Evolutionary conservation across 352 stramenopile genomes (phyloP).

Genomic region (Globisporangium acanthophoron): DNA sequence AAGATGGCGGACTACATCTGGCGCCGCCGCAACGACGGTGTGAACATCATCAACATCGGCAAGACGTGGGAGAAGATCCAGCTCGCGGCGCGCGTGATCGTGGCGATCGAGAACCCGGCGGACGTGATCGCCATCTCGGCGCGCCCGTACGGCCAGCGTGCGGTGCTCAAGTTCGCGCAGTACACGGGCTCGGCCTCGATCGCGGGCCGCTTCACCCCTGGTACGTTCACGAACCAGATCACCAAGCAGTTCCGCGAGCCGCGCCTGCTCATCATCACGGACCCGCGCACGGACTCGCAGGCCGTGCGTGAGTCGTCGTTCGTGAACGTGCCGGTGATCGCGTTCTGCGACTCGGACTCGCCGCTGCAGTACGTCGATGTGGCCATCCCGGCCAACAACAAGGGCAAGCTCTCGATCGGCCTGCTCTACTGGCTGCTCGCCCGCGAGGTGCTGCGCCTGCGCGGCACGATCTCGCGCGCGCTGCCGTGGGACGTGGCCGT

Average conservation of each 20-base stretch:
- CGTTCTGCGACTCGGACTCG: constrained; percentile 99
- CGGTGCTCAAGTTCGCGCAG: constrained; percentile 99
- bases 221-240: constrained; percentile 99
- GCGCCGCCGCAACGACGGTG: constrained; percentile 96
- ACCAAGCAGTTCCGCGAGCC: constrained; percentile 99
- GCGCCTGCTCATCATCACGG: constrained; percentile 99
- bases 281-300: constrained; percentile 97
- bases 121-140: constrained; percentile 99
- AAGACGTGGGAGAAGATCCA: constrained; percentile 99
- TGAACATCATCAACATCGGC: constrained; percentile 99
- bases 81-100: constrained; percentile 98
- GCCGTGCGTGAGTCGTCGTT: constrained; percentile 98
- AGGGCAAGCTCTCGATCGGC: constrained; percentile 99
- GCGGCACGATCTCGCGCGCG: constrained; percentile 93
- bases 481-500: constrained; percentile 98
- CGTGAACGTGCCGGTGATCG: constrained; percentile 99
- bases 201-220: constrained; percentile 98
- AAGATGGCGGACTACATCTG: constrained; percentile 99
- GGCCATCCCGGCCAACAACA: constrained; percentile 99
- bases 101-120: constrained; percentile 99
- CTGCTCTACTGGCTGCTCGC: constrained; percentile 99
- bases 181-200: constrained; percentile 98
- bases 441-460: constrained; percentile 97
- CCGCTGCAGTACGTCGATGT: constrained; percentile 99
- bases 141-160: constrained; percentile 98